Evolutionary conservation across 306 rosid species (phyloP).

Genomic region (Pyrus communis): DNA sequence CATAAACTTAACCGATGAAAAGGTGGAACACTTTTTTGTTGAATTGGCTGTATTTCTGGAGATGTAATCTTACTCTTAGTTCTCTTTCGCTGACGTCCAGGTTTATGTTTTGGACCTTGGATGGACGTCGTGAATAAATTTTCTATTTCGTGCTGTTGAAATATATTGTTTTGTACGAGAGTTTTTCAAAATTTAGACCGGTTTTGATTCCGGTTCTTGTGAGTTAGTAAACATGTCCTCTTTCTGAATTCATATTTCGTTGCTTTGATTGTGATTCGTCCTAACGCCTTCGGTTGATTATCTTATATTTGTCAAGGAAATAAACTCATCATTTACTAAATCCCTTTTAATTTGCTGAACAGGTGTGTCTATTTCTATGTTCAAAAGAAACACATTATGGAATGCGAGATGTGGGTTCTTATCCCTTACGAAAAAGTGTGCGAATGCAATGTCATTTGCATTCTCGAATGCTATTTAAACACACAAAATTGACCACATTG

Average conservation of each 20-base stretch:
- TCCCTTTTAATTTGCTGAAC: background rate
- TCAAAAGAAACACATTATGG: background rate
- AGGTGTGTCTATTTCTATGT: background rate
- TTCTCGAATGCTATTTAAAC: too few species aligned
- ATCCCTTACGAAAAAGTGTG: too few species aligned
- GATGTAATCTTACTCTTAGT: slow-evolving; percentile 32
- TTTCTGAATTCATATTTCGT: background rate
- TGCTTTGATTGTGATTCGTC: too few species aligned
- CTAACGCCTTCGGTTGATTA: too few species aligned
- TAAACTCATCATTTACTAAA: too few species aligned
- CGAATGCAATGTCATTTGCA: background rate
- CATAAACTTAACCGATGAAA: slow-evolving; percentile 25
- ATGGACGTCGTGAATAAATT: slow-evolving; percentile 34
- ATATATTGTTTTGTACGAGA: background rate
- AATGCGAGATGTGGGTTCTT: background rate
- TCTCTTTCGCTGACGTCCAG: slow-evolving; percentile 15
- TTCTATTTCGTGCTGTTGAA: background rate
- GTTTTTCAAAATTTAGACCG: background rate
- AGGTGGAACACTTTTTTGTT: slow-evolving; percentile 35
- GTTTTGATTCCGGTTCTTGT: background rate
- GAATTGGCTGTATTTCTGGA: slow-evolving; percentile 24
- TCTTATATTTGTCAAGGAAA: too few species aligned
- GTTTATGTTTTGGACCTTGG: slow-evolving; percentile 33
- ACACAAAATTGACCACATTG: too few species aligned
- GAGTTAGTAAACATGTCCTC: background rate